Conservation (phyloP, 2,329 filamentous ascomycete species). For the Aureobasidium uvarum region DNA sequence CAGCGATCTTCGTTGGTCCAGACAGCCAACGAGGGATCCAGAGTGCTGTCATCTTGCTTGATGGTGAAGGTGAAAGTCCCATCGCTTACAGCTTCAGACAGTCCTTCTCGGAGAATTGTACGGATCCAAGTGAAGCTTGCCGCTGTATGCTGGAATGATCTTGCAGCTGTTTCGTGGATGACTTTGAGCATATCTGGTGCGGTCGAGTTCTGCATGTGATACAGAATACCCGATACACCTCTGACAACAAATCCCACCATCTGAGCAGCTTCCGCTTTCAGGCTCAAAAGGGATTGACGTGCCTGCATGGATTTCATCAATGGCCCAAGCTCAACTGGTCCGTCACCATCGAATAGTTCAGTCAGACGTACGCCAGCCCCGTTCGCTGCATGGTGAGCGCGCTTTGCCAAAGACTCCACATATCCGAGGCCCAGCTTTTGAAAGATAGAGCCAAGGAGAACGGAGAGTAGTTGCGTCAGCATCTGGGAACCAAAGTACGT, state of each 20-base stretch:
- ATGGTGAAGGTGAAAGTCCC: constrained; percentile 28
- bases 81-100: constrained; percentile 11
- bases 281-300: constrained; percentile 24
- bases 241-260: background rate
- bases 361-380: constrained; percentile 8
- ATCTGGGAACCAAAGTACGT: constrained; percentile 15
- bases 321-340: constrained; percentile 18
- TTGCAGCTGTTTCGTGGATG: background rate
- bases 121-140: constrained; percentile 3
- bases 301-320: constrained; percentile 28
- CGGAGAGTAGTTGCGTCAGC: constrained; percentile 7
- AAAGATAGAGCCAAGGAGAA: background rate
- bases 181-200: background rate
- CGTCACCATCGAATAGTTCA: constrained; percentile 6
- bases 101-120: background rate
- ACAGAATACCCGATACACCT: background rate
- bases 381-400: constrained; percentile 12
- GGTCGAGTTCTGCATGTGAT: constrained; percentile 17
- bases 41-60: constrained; percentile 25
- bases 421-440: background rate
- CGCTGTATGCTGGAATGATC: background rate
- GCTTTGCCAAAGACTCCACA: constrained; percentile 6
- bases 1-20: constrained; percentile 56
- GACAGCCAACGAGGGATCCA: constrained; percentile 43
- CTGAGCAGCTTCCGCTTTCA: constrained; percentile 15